phyloP scores from a whole-genome alignment of 352 stramenopile genomes.

The Globisporangium cylindrosporum region DNA sequence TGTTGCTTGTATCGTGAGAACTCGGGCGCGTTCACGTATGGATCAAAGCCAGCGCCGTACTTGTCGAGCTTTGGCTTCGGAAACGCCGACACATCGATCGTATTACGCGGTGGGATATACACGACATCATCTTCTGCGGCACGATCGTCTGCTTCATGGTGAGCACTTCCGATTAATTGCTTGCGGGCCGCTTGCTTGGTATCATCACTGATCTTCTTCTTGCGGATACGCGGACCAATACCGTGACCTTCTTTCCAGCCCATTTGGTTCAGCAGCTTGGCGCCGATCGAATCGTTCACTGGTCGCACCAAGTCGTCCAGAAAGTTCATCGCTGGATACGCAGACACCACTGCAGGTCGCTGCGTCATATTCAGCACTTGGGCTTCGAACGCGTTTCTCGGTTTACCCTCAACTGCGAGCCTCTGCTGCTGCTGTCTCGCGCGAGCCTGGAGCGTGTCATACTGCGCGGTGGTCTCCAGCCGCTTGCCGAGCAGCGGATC shows the following conservation, averaged over 20 bases:
- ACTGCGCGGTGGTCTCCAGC: constrained; percentile 65
- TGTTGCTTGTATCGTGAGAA: constrained; percentile 56
- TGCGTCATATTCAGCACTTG: constrained; percentile 3
- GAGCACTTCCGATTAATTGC: neutral
- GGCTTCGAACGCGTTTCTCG: constrained; percentile 16
- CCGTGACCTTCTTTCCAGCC: constrained; percentile 91
- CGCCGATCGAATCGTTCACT: constrained; percentile 77
- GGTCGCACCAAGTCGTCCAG: constrained; percentile 75
- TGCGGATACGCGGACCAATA: constrained; percentile 70
- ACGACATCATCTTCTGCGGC: constrained; percentile 39
- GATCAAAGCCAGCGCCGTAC: constrained; percentile 78
- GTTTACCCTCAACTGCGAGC: neutral
- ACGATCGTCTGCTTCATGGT: constrained; percentile 13
- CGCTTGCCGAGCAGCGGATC: constrained; percentile 83
- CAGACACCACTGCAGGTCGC: neutral
- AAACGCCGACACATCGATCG: constrained; percentile 53
- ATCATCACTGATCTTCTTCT: constrained; percentile 33
- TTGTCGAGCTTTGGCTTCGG: constrained; percentile 69
- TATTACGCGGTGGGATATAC: constrained; percentile 55
- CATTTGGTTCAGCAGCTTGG: constrained; percentile 80
- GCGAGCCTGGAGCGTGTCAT: constrained; percentile 49
- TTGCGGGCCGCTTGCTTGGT: neutral
- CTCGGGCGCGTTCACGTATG: constrained; percentile 69
- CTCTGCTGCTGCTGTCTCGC: constrained; percentile 22
- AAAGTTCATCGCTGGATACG: constrained; percentile 42